A percentile compares a stretch with the other conserved stretches of the same genome.
These are phyloP conservation scores for Lactarius akahatsu DNA, from an alignment of 768 basidiomycete species.

Conservation along the genomic window DNA sequence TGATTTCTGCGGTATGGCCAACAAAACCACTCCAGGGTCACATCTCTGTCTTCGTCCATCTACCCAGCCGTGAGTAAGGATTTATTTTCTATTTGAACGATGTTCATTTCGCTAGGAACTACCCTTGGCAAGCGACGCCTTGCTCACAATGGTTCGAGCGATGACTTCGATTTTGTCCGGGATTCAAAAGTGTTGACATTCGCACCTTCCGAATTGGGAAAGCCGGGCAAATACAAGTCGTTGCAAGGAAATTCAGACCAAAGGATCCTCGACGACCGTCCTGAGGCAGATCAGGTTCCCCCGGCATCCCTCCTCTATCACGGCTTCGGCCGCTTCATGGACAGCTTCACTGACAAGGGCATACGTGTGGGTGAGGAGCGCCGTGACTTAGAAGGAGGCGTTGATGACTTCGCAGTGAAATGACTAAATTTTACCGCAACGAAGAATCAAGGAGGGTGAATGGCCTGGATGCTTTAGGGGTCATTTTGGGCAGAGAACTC, in stretches of 20 bases:
- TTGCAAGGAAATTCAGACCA: background rate
- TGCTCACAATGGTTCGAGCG: background rate
- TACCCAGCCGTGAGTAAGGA: too few species aligned
- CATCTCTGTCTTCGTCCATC: too few species aligned
- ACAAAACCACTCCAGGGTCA: too few species aligned
- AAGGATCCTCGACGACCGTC: conserved; percentile 1
- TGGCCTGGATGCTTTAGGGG: too few species aligned
- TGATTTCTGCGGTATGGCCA: too few species aligned
- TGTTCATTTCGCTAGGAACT: background rate
- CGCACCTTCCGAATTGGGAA: background rate
- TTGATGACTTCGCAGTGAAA: too few species aligned
- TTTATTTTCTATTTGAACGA: background rate
- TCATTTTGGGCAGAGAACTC: too few species aligned
- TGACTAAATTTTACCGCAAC: too few species aligned
- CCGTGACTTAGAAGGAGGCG: too few species aligned
- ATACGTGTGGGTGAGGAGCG: too few species aligned
- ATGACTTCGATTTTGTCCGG: background rate
- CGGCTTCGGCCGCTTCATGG: conserved; percentile 1
- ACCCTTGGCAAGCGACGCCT: background rate
- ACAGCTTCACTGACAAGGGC: background rate
- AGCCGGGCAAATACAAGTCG: background rate
- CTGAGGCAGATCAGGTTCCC: background rate
- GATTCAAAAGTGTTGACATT: background rate
- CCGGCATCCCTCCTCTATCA: conserved; percentile 1
- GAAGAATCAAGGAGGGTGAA: too few species aligned